Base-by-base conservation (phyloP, 208 protist genomes). In the Acanthamoeba sp. region DNA sequence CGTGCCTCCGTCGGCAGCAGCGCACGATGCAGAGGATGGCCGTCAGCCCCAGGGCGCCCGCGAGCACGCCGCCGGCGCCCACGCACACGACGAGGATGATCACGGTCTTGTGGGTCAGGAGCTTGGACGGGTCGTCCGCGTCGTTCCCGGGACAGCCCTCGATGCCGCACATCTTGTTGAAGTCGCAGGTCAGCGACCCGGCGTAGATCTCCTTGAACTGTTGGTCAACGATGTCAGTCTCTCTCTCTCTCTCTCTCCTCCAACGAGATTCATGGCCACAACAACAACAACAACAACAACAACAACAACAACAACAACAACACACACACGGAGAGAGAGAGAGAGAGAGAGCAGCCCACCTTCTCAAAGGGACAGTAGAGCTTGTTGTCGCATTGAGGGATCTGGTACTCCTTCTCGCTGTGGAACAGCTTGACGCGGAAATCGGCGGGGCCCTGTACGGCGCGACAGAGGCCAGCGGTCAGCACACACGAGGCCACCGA, bases 141-240 rank as follows among this genome's bases (percentile, higher is more conserved):
- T 32, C 59, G 34, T 78, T 32, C 27, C n/a, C 69, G 22, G 69
- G 14, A 40, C 69, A 78, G 38, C 27, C 32, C 38, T 78, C 34
- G 29, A 78, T 78, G 69, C 69, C 69, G 38, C 69, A 78, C 69
- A 78, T 10, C 69, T 36, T 78, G 69, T 36, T 78, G 38, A 78
- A 78, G 69, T 78, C 38, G 69, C 69, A 78, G 34, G 69, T 45
- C 18, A 78, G 69, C 38, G 69, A 22, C 12, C 20, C 7, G 34
- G 69, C 69, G 38, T 78, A 78, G 69, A 78, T 78, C 38, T 78
- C 69, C 69, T 78, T 34, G 69, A 78, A 78, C 69, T 78, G 59
- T 66, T 9, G 59, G n/a, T n/a, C n/a, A n/a, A n/a, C n/a, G n/a
- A n/a, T n/a, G n/a, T n/a, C n/a, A n/a, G n/a, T n/a, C n/a, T n/a